Percentiles rank a stretch among this genome's conserved stretches.
Evolutionary conservation across 2,329 filamentous ascomycete genomes (phyloP).

Genomic region (Daldinia eschscholtzii): DNA sequence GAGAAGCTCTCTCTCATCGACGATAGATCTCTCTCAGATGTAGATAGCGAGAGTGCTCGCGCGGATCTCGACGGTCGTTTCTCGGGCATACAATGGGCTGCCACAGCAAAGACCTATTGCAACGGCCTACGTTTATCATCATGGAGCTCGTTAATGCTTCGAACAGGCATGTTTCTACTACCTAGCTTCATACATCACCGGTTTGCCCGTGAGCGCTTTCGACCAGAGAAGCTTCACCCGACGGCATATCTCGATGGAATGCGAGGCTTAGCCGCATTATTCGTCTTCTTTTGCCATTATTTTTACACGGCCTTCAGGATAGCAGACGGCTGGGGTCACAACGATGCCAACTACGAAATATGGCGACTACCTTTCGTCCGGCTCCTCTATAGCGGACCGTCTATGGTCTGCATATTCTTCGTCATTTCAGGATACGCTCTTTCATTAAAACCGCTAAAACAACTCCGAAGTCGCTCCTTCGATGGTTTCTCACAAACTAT

Average conservation of each 20-base stretch:
- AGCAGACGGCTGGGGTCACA: constrained; percentile 63
- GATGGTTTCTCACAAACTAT: constrained; percentile 60
- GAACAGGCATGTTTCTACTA: constrained; percentile 60
- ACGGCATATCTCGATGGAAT: constrained; percentile 71
- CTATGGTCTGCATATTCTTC: constrained; percentile 72
- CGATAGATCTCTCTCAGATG: constrained; percentile 59
- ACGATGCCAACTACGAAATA: constrained; percentile 59
- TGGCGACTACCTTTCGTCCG: constrained; percentile 67
- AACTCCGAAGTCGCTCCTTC: constrained; percentile 55
- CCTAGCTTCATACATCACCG: constrained; percentile 66
- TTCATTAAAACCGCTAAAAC: constrained; percentile 65
- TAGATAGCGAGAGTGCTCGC: constrained; percentile 58
- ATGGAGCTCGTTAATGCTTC: constrained; percentile 56
- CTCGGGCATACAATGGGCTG: constrained; percentile 52
- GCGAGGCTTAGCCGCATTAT: constrained; percentile 67
- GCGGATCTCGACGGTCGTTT: constrained; percentile 56
- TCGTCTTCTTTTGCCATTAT: constrained; percentile 70
- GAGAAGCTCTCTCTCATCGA: constrained; percentile 62
- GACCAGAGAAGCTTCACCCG: constrained; percentile 60
- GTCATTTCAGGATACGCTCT: constrained; percentile 73
- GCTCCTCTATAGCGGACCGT: constrained; percentile 66
- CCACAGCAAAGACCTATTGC: constrained; percentile 50
- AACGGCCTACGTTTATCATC: constrained; percentile 51
- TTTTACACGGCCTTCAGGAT: constrained; percentile 66
- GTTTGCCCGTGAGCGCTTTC: constrained; percentile 57